Evolutionary conservation across 2,329 filamentous ascomycete genomes (phyloP), one percentile per base, ranked within the genome.

Genomic region (Magnaporthiopsis poae): DNA sequence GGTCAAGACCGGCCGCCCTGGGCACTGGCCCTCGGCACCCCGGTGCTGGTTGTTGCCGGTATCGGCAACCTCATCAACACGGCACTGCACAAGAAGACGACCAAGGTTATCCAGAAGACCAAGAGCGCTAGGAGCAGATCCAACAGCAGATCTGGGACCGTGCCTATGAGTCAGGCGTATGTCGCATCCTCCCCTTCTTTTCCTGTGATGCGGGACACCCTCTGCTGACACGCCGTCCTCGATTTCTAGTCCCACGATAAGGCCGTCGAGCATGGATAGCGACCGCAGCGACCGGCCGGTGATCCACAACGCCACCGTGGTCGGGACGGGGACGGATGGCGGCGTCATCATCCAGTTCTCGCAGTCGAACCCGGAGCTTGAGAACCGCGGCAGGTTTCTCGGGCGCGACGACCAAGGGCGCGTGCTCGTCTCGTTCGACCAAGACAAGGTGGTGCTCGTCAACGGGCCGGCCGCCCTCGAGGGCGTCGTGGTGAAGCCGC

Each of bases 1-100:
- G 77, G 83, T 59, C 75, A 80, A 63, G 78, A 79, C 67, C 81
- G 84, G n/a, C 84, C 84, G 76, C 81, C 81, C 0, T 87, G 84
- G 84, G 84, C 82, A 1, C 79, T 87, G 8, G 85, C 84, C 15
- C 73, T 87, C 15, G 85, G 85, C 8, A 87, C 85, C 0, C 85
- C 85, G 0, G 83, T 87, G 2, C 77, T 87, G 11, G 84, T 87
- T 35, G 82, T 86, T 64, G 84, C 83, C 5, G 83, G 82, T 0
- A 70, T 85, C 61, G 79, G 82, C 56, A 78, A 84, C 71, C 74
- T 84, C 59, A 73, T 84, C 62, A 80, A 82, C 66, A 76, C 68
- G n/a, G 70, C 72, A 62, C 69, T 75, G 64, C 71, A 77, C 65
- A 76, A 73, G 68, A 74, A 76, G 11, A 74, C 71, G 52, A 77